Evolutionary conservation across 352 stramenopile genomes (phyloP).

Genomic region (Globisporangium megalacanthum): DNA sequence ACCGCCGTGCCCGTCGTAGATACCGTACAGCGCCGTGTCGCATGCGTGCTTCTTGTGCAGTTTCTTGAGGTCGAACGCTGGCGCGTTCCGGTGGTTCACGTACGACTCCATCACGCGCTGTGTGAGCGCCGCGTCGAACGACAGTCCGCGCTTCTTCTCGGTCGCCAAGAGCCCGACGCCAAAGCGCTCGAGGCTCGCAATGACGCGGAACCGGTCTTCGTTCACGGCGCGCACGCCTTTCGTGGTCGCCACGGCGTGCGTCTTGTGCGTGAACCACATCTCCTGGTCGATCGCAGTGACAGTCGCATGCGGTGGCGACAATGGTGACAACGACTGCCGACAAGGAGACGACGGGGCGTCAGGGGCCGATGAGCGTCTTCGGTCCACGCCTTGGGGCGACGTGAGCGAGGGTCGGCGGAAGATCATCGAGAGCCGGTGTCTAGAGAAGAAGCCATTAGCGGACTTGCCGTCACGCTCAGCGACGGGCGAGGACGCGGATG

Average conservation of each 20-base stretch:
- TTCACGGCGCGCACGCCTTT: slow-evolving; percentile 45
- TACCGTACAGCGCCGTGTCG: slow-evolving; percentile 59
- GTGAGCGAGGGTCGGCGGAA: slow-evolving; percentile 40
- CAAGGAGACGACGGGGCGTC: background rate
- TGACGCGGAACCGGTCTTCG: slow-evolving; percentile 69
- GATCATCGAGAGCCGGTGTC: slow-evolving; percentile 35
- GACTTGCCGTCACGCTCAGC: background rate
- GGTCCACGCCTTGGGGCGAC: slow-evolving; percentile 12
- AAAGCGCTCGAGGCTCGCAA: slow-evolving; percentile 64
- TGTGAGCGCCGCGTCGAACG: slow-evolving; percentile 27
- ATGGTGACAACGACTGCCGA: slow-evolving; percentile 6
- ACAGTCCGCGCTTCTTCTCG: slow-evolving; percentile 17
- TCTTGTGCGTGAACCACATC: slow-evolving; percentile 41
- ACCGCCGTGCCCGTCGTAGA: slow-evolving; percentile 78
- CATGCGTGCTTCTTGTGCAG: slow-evolving; percentile 23
- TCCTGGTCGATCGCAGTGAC: slow-evolving; percentile 38
- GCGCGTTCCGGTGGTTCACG: slow-evolving; percentile 30
- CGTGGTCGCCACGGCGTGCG: slow-evolving; percentile 35
- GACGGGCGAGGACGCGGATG: background rate
- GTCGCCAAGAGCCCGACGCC: slow-evolving; percentile 38
- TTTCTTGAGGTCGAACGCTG: slow-evolving; percentile 31
- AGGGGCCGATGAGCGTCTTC: background rate
- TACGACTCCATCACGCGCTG: slow-evolving; percentile 42
- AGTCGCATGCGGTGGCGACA: background rate
- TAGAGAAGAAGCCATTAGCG: slow-evolving; percentile 39